Conservation (phyloP, 805 yeast species). For the Saturnispora saitoi region DNA sequence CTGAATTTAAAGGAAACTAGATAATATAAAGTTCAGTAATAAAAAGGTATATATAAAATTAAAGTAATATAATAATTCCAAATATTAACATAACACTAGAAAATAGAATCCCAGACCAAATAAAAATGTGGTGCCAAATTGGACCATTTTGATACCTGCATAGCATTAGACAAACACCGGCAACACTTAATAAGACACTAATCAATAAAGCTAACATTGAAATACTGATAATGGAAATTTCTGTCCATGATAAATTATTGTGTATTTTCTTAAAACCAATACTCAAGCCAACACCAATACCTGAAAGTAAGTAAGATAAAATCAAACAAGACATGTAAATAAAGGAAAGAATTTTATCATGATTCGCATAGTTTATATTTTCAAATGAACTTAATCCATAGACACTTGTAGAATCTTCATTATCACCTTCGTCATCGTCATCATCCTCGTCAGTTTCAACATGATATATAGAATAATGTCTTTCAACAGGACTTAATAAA, state of each 20-base stretch:
- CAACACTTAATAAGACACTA: conserved; percentile 28
- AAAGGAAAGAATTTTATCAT: conserved; percentile 37
- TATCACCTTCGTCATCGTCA: conserved; percentile 7
- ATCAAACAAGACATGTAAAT: conserved; percentile 34
- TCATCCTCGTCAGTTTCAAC: conserved; percentile 6
- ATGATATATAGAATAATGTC: conserved; percentile 6
- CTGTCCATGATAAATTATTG: conserved; percentile 17
- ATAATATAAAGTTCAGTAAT: neutral
- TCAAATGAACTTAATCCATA: conserved; percentile 14
- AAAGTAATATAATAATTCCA: conserved; percentile 1
- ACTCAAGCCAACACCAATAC: conserved; percentile 37
- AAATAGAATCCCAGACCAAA: conserved; percentile 34
- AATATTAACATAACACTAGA: conserved; percentile 5
- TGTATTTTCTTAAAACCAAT: conserved; percentile 16
- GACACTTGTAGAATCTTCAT: conserved; percentile 7
- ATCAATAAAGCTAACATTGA: conserved; percentile 36
- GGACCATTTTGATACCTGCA: conserved; percentile 32
- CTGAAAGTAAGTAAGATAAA: conserved; percentile 34
- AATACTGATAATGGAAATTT: conserved; percentile 26
- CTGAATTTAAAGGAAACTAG: no score
- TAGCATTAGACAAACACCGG: conserved; percentile 38
- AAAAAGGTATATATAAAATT: neutral
- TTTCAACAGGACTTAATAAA: conserved; percentile 5
- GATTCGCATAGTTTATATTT: conserved; percentile 18
- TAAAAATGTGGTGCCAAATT: conserved; percentile 34